These are phyloP conservation scores for Cochlearia excelsa DNA, from an alignment of 345 rosid species.

Conservation along the genomic window DNA sequence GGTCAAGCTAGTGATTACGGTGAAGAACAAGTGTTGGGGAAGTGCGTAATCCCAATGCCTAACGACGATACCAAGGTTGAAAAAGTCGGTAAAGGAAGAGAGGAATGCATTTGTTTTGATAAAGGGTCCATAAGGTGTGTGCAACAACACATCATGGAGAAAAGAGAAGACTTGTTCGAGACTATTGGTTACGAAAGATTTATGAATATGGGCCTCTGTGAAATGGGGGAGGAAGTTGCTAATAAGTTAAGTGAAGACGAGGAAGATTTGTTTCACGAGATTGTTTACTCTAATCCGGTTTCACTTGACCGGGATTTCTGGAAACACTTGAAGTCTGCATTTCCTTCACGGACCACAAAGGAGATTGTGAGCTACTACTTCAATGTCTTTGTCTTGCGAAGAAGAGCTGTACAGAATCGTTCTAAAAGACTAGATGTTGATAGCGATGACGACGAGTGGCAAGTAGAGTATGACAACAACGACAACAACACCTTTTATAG, in stretches of 20 bases:
- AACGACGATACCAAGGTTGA: constrained; percentile 27
- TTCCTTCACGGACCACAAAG: constrained; percentile 53
- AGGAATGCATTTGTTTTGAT: constrained; percentile 55
- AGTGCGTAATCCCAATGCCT: constrained; percentile 51
- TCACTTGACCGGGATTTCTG: constrained; percentile 63
- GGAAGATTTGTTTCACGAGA: constrained; percentile 55
- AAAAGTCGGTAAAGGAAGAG: constrained; percentile 42
- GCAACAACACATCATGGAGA: constrained; percentile 59
- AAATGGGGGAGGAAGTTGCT: constrained; percentile 80
- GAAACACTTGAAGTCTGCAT: constrained; percentile 53
- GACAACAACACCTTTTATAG: constrained; percentile 27
- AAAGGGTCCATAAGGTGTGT: constrained; percentile 63
- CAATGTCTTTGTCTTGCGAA: constrained; percentile 63
- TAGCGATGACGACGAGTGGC: constrained; percentile 90
- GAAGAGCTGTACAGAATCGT: constrained; percentile 68
- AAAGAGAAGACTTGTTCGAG: constrained; percentile 49
- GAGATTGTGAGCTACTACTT: constrained; percentile 77
- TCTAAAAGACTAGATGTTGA: constrained; percentile 51
- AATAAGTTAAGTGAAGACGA: constrained; percentile 59
- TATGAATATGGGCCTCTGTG: constrained; percentile 51
- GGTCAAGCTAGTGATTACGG: constrained; percentile 20
- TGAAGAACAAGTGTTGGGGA: constrained; percentile 43
- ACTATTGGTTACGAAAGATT: constrained; percentile 58
- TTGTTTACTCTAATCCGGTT: constrained; percentile 57
- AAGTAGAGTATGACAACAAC: constrained; percentile 34